Percentiles rank a stretch among this genome's conserved stretches.
Conservation (phyloP, 2,329 filamentous ascomycete genomes). For the Pseudocercospora fijiensis region DNA sequence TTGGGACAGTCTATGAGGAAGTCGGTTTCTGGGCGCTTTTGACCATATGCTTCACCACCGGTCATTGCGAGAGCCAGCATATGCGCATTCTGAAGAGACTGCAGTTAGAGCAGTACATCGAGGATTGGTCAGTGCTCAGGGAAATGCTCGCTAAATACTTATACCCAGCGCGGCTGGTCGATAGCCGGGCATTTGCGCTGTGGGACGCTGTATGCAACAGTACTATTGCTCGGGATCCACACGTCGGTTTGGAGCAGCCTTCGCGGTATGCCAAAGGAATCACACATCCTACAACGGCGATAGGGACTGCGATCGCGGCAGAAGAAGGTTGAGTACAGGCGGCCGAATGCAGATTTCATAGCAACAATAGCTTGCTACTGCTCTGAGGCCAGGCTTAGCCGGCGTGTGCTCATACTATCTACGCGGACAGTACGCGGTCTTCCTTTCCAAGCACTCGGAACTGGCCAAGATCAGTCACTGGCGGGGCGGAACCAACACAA, state of each 20-base stretch:
- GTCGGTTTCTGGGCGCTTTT: slow-evolving; percentile 24
- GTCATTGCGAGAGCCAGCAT: slow-evolving; percentile 20
- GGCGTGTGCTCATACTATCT: not conserved
- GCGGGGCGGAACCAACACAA: not conserved
- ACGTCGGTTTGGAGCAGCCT: slow-evolving; percentile 14
- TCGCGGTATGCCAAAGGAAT: slow-evolving; percentile 20
- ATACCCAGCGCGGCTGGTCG: slow-evolving; percentile 15
- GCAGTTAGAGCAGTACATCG: slow-evolving; percentile 12
- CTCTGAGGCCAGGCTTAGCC: too few relatives aligned
- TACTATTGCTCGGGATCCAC: slow-evolving; percentile 15
- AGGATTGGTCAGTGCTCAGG: slow-evolving; percentile 13
- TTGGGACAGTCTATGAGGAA: slow-evolving; percentile 26
- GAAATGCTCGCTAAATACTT: slow-evolving; percentile 12
- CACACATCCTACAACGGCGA: slow-evolving; percentile 17
- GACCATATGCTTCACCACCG: slow-evolving; percentile 22
- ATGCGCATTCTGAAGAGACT: slow-evolving; percentile 23
- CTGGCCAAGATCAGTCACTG: not conserved
- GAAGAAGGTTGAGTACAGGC: slow-evolving; percentile 10
- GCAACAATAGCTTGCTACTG: not conserved
- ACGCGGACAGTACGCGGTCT: not conserved
- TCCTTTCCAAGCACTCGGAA: not conserved
- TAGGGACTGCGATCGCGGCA: slow-evolving; percentile 17
- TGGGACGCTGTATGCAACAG: slow-evolving; percentile 22
- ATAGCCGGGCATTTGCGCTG: slow-evolving; percentile 18
- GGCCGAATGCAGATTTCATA: not conserved